Percentiles rank a stretch among this genome's conserved stretches.
Conservation (phyloP, 345 rosid genomes). For the Bruguiera parviflora region DNA sequence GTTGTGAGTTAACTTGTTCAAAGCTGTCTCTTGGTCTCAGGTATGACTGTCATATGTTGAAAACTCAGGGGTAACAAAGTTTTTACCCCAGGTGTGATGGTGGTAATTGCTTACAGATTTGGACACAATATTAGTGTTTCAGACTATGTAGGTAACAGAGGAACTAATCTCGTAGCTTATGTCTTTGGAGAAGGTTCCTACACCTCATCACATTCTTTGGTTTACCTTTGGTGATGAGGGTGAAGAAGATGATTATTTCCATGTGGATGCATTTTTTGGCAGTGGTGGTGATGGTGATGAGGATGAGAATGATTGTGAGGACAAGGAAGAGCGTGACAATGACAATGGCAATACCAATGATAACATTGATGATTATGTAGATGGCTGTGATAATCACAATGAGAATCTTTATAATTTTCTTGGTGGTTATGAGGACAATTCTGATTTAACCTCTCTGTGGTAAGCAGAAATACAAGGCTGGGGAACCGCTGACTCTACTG, state of each 20-base stretch:
- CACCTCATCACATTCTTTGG: constrained; percentile 26
- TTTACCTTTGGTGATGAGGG: constrained; percentile 17
- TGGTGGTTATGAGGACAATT: constrained; percentile 14
- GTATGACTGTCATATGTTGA: background rate
- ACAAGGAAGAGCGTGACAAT: constrained; percentile 16
- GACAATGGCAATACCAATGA: constrained; percentile 1
- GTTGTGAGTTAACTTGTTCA: background rate
- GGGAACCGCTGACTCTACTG: constrained; percentile 43
- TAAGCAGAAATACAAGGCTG: constrained; percentile 55
- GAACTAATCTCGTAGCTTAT: constrained; percentile 44
- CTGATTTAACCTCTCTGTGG: constrained; percentile 47
- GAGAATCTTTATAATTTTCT: constrained; percentile 4
- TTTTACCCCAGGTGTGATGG: background rate
- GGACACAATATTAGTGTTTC: constrained; percentile 13
- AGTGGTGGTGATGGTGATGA: constrained; percentile 26
- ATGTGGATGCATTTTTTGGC: constrained; percentile 23
- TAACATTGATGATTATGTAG: background rate
- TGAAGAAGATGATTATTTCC: constrained; percentile 9
- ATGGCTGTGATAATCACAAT: constrained; percentile 1
- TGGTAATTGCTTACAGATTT: background rate
- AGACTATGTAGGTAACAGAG: constrained; percentile 25
- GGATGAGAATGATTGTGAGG: background rate
- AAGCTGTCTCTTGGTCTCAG: background rate
- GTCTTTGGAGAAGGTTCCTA: constrained; percentile 45
- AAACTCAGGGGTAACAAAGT: background rate